Evolutionary conservation across 176 grass and related monocot species (phyloP).

Genomic region (Bonia amplexicaulis): DNA sequence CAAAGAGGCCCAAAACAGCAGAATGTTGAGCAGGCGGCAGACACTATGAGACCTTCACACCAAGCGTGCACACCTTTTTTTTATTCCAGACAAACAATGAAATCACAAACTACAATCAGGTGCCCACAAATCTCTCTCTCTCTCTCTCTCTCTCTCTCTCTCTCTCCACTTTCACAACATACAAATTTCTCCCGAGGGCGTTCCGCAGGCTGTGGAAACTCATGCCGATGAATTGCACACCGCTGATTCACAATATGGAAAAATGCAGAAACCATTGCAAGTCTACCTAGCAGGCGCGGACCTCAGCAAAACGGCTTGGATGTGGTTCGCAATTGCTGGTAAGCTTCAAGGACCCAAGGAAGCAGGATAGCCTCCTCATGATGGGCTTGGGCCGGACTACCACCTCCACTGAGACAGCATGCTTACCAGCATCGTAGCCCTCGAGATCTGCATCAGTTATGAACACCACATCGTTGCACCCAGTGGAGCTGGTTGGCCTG

Average conservation of each 20-base stretch:
- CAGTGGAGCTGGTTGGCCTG: conserved; percentile 28
- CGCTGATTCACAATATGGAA: not conserved
- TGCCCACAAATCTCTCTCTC: too few species aligned
- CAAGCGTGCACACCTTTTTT: not conserved
- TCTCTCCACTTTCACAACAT: not conserved
- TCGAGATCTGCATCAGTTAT: conserved; percentile 73
- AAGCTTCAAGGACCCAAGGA: conserved; percentile 38
- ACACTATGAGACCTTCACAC: not conserved
- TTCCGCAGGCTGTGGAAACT: conserved; percentile 7
- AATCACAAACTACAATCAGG: not conserved
- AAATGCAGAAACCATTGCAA: not conserved
- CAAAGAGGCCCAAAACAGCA: not conserved
- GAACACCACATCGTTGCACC: conserved; percentile 44
- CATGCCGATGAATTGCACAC: conserved; percentile 26
- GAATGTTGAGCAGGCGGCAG: not conserved
- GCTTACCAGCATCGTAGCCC: conserved; percentile 40
- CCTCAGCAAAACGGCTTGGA: conserved; percentile 38
- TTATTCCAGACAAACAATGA: not conserved
- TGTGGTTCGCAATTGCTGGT: conserved; percentile 32
- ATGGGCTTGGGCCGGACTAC: conserved; percentile 40
- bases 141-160: not conserved
- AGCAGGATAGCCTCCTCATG: conserved; percentile 56
- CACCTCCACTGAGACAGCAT: not conserved
- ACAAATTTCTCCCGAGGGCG: not conserved
- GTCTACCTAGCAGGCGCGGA: conserved; percentile 47